These are phyloP conservation scores for Aspergillus melleus DNA, from an alignment of 2,329 filamentous ascomycete species.

Conservation along the genomic window DNA sequence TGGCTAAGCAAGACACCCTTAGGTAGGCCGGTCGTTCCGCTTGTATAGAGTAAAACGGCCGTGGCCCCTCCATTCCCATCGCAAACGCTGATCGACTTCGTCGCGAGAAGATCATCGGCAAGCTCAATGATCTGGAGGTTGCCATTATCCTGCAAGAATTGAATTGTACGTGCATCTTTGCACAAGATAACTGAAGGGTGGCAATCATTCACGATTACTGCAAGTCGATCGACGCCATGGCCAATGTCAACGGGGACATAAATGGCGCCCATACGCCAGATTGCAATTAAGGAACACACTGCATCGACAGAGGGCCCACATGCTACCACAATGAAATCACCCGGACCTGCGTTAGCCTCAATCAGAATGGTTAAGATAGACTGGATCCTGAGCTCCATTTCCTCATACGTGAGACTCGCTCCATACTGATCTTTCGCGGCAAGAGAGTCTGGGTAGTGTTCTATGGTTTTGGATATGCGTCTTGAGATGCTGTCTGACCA, in stretches of 20 bases:
- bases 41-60: slow-evolving; percentile 18
- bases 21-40: slow-evolving; percentile 22
- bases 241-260: neutral
- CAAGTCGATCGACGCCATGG: neutral
- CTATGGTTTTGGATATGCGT: neutral
- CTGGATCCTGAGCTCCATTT: neutral
- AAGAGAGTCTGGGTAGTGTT: neutral
- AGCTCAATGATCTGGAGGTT: neutral
- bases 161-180: neutral
- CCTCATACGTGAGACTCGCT: neutral
- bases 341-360: neutral
- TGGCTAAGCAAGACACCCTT: slow-evolving; percentile 18
- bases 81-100: slow-evolving; percentile 1
- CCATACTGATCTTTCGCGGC: neutral
- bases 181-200: neutral
- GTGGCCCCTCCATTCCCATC: neutral
- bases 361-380: neutral
- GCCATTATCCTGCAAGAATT: no score
- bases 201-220: neutral
- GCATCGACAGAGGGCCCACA: neutral
- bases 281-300: neutral
- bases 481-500: neutral
- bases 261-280: neutral
- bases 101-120: neutral
- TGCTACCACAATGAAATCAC: neutral